Evolutionary conservation across 345 rosid genomes (phyloP), one percentile per base, ranked within the genome.

Genomic region (Abelmoschus esculentus): DNA sequence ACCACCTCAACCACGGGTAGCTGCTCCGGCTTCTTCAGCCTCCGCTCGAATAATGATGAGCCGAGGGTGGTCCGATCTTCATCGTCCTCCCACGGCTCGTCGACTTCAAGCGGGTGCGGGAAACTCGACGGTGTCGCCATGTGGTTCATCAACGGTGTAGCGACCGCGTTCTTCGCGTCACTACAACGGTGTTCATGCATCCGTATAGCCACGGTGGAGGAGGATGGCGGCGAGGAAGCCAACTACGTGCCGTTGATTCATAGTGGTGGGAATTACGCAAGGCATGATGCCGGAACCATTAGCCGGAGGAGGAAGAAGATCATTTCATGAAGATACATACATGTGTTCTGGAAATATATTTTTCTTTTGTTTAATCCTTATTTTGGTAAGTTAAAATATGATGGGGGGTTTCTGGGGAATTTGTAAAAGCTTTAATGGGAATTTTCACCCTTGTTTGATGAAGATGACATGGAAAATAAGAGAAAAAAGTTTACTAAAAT

Each of bases 141-240:
- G 85, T 87, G 91, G 91, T 61, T 87, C 75, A 70, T 87, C 69
- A 85, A 85, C 22, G 91, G 91, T 0, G 79, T 87, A 6, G 81
- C 86, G 0, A 47, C 75, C 2, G 91, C 89, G 0, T 87, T 87
- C 55, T 87, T 87, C 22, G 87, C 86, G 26, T 87, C 89, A 9
- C 52, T 87, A 3, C 86, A 87, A 17, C 76, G 86, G 3, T 85
- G 89, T 36, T 87, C 87, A 15, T 87, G 91, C 80, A 82, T 87
- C 79, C 85, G 85, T 8, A 85, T 87, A 40, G 80, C 83, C 22
- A 87, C 91, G 1, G 79, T 42, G 58, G 61, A 57, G 61, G 61
- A 57, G 22, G 91, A 85, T 14, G 91, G 83, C 6, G 80, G 71
- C 0, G 91, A 82, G 38, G 91, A 85, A 15, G 83, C 67, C 0